Evolutionary conservation across 2,329 filamentous ascomycete species (phyloP).

Genomic region (Elsinoe fawcettii): DNA sequence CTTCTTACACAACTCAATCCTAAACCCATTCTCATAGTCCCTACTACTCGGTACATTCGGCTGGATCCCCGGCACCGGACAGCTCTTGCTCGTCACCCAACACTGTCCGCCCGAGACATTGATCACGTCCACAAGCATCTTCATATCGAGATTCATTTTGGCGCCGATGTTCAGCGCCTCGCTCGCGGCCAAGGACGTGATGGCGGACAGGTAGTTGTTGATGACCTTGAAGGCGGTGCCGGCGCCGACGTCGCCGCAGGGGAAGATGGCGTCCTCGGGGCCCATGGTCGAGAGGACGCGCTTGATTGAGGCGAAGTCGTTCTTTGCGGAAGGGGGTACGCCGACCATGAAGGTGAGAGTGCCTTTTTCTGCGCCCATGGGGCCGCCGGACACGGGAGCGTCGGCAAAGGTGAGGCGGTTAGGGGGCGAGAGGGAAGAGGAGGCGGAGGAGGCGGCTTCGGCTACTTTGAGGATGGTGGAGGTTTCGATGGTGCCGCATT

Average conservation of each 20-base stretch:
- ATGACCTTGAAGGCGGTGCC: conserved; percentile 28
- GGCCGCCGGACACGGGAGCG: conserved; percentile 33
- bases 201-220: conserved; percentile 27
- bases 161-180: conserved; percentile 28
- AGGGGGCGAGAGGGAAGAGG: not conserved
- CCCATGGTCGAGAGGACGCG: conserved; percentile 22
- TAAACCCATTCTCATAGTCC: conserved; percentile 34
- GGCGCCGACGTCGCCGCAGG: conserved; percentile 26
- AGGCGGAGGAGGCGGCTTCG: conserved; percentile 14
- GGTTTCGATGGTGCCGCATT: conserved; percentile 22
- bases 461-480: conserved; percentile 18
- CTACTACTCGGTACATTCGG: conserved; percentile 32
- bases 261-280: conserved; percentile 26
- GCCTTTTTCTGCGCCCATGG: conserved; percentile 29
- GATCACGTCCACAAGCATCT: conserved; percentile 26
- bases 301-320: conserved; percentile 15
- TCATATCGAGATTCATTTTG: conserved; percentile 25
- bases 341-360: conserved; percentile 35
- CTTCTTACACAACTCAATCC: conserved; percentile 30
- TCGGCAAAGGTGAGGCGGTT: conserved; percentile 27
- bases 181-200: conserved; percentile 23
- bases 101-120: conserved; percentile 22
- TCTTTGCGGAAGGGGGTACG: conserved; percentile 14
- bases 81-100: conserved; percentile 25
- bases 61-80: conserved; percentile 30